Base-by-base conservation (phyloP, 371 early-diverging fungal species). In the Actinomortierella ambigua region DNA sequence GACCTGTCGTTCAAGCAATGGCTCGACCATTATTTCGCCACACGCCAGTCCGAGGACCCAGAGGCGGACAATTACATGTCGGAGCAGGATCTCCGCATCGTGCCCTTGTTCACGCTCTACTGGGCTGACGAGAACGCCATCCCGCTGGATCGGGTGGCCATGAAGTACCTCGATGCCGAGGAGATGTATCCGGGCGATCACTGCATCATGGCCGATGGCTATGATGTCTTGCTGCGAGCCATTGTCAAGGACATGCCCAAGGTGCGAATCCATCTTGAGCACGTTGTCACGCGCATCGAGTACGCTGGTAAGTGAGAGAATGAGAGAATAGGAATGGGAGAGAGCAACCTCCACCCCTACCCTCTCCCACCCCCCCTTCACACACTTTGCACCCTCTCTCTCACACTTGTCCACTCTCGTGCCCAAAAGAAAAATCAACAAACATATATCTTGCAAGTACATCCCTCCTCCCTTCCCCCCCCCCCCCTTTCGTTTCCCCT, bases 61-160 rank as follows among this genome's bases (percentile, higher is more conserved):
- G 39, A 61, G 14, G 58, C 27, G 0, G 62, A 57, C 27, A 44
- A 57, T 24, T 61, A 70, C 34, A 53, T 71, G 66, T 50, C 49
- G n/a, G 53, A 54, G 5, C n/a, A 42, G 17, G 46, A 50, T 14
- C 61, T 53, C 27, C 18, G 23, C 24, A 50, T 53, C 18, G 61
- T 71, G 14, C 59, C 50, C 0, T 61, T 55, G 9, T 26, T 71
- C 44, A 17, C 63, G 23, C 44, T 59, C 59, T 71, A 71, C 22
- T 71, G 59, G 59, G 73, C 73, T 2, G 73, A 71, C 27, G 73
- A 71, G 49, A 71, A 71, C 54, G 73, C 73, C 5, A 71, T 71
- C 28, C 66, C 73, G 18, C 14, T 71, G 50, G 66, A 71, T 15
- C 22, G 28, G 26, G 73, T 59, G 50, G 61, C 73, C 1, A 55